A percentile compares a stretch with the other conserved stretches of the same genome.
phyloP scores from a whole-genome alignment of 2,329 filamentous ascomycete genomes.

The Sphaerostilbella broomeana region DNA sequence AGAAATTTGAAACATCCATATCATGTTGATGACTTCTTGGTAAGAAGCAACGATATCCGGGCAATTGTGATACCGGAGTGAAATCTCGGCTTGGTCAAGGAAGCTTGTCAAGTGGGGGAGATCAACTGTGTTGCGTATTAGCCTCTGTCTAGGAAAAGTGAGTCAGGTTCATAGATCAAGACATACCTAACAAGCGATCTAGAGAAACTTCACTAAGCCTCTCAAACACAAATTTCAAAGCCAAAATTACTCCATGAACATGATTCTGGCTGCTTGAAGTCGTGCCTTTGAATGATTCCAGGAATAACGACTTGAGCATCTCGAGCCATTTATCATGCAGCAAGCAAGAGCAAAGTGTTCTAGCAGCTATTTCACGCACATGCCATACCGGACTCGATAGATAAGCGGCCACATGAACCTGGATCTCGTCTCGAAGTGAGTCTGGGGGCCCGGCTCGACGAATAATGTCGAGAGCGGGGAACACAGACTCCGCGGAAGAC shows the following conservation, averaged over 20 bases:
- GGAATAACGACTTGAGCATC: slow-evolving; percentile 33
- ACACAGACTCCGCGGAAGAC: slow-evolving; percentile 61
- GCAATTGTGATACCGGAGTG: slow-evolving; percentile 21
- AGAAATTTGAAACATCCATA: slow-evolving; percentile 27
- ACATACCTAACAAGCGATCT: slow-evolving; percentile 37
- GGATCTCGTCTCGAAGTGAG: slow-evolving; percentile 47
- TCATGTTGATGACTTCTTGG: slow-evolving; percentile 40
- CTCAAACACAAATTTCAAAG: slow-evolving; percentile 50
- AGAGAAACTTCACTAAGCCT: slow-evolving; percentile 42
- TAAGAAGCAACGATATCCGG: slow-evolving; percentile 41
- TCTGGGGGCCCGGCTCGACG: slow-evolving; percentile 63
- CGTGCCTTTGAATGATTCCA: slow-evolving; percentile 19
- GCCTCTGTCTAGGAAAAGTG: slow-evolving; percentile 4
- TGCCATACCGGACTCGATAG: slow-evolving; percentile 70
- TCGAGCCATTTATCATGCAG: slow-evolving; percentile 44
- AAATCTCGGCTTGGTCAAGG: slow-evolving; percentile 22
- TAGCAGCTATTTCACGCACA: slow-evolving; percentile 71
- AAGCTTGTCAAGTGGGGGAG: slow-evolving; percentile 25
- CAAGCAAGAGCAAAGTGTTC: slow-evolving; percentile 61
- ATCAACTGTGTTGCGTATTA: slow-evolving; percentile 23
- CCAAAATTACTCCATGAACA: slow-evolving; percentile 52
- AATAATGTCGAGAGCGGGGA: slow-evolving; percentile 76
- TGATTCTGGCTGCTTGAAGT: slow-evolving; percentile 39
- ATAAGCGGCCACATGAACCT: slow-evolving; percentile 53
- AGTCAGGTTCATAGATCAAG: not conserved